Conservation (phyloP, 106 monocot species). For the Chionographis japonica region DNA sequence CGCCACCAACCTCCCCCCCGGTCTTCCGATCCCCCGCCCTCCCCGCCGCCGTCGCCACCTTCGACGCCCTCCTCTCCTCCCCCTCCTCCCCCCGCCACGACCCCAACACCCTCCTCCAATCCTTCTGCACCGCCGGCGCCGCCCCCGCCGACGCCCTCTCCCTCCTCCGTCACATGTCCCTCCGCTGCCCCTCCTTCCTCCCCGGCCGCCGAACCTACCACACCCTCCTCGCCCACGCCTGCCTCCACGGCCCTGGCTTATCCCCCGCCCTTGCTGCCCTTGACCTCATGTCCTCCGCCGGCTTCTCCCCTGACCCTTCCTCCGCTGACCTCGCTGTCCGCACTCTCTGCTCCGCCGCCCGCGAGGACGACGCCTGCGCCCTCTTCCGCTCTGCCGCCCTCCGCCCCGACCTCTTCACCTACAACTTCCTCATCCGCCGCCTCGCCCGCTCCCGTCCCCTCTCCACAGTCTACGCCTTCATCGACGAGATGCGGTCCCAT, state of each 20-base stretch:
- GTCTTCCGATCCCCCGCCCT: constrained; percentile 37
- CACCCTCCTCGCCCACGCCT: constrained; percentile 46
- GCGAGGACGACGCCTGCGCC: constrained; percentile 55
- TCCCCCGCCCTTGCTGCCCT: constrained; percentile 8
- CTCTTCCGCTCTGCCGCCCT: constrained; percentile 19
- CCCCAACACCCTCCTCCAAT: constrained; percentile 37
- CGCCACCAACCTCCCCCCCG: constrained; percentile 5
- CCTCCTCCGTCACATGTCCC: constrained; percentile 44
- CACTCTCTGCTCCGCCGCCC: constrained; percentile 59
- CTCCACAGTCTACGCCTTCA: constrained; percentile 52
- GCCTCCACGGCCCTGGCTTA: constrained; percentile 7
- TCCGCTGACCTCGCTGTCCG: constrained; percentile 58
- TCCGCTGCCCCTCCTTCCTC: constrained; percentile 23
- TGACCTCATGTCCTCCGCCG: constrained; percentile 26
- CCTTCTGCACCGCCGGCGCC: constrained; percentile 41
- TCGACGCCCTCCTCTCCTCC: constrained; percentile 28
- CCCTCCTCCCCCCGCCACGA: constrained; percentile 9
- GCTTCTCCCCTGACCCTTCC: constrained; percentile 29
- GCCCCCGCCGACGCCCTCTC: constrained; percentile 35
- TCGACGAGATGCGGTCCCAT: constrained; percentile 27
- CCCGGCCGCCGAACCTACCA: constrained; percentile 30
- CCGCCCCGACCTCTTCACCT: constrained; percentile 55
- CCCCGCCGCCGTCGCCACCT: constrained; percentile 18
- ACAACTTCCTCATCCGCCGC: constrained; percentile 71
- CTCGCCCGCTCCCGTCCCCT: constrained; percentile 46